A percentile compares a stretch with the other conserved stretches of the same genome.
These are phyloP conservation scores for Pythium pyrilobum DNA, from an alignment of 352 stramenopile species.

Conservation along the genomic window DNA sequence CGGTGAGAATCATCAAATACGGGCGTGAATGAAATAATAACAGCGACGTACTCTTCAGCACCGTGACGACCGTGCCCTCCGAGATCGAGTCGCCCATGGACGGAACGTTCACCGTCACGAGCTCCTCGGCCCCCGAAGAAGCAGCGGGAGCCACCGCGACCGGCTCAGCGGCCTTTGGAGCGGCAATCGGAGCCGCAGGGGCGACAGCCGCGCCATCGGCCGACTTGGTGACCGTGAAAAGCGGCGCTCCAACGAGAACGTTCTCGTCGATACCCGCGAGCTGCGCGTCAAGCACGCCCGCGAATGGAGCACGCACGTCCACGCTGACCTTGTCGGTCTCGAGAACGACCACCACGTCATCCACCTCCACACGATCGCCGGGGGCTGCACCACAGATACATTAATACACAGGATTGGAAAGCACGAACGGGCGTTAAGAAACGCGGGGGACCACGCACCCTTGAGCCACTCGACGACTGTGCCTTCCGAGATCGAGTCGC, in stretches of 20 bases:
- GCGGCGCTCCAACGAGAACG: constrained; percentile 92
- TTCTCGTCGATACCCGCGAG: constrained; percentile 92
- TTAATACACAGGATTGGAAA: background rate
- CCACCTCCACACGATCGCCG: constrained; percentile 91
- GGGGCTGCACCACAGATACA: constrained; percentile 34
- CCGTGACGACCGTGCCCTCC: constrained; percentile 95
- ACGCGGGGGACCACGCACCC: constrained; percentile 21
- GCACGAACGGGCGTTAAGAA: background rate
- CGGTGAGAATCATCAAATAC: background rate
- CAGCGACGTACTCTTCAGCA: constrained; percentile 57
- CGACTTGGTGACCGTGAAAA: constrained; percentile 82
- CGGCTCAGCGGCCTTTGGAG: constrained; percentile 9
- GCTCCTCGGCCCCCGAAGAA: constrained; percentile 22
- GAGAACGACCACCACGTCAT: constrained; percentile 97
- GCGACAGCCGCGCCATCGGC: constrained; percentile 18
- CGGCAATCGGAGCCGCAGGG: constrained; percentile 1
- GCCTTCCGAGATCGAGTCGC: constrained; percentile 97
- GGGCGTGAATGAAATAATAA: background rate
- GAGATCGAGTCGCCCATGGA: constrained; percentile 96
- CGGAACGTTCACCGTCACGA: constrained; percentile 81
- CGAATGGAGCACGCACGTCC: constrained; percentile 88
- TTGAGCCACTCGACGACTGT: constrained; percentile 97
- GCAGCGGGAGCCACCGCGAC: constrained; percentile 3
- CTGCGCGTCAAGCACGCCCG: constrained; percentile 90
- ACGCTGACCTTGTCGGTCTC: constrained; percentile 97